Base-by-base conservation (phyloP, 176 grass and related monocot species). In the Aegilops umbellulata region DNA sequence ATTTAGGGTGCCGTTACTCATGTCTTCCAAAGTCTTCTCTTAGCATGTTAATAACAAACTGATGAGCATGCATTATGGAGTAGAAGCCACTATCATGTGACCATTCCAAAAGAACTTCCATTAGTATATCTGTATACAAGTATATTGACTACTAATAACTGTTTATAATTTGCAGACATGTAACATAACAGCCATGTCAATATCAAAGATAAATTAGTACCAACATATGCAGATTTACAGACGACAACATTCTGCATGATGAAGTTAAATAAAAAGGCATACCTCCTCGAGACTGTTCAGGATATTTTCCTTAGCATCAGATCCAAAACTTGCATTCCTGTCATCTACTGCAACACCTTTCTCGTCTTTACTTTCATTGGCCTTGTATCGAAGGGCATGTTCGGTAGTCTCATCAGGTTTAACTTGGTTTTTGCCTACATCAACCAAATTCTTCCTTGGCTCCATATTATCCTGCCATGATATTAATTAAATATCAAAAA, bases 281-380 rank as follows among this genome's bases (percentile, higher is more conserved):
- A 93, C 91, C 91, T 93, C 86, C 60, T 90, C 88, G 29, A 63
- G 9, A 80, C 31, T 57, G 25, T 58, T 64, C 55, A 74, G 51
- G 25, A 70, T 74, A 83, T 25, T 75, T 53, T 85, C 60, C 49
- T 44, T 77, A 64, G 60, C 79, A 58, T 82, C 71, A 83, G 74
- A 70, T 74, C 26, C 67, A 75, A 65, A 58, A 88, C 42, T 67
- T 74, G 78, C 65, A 87, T 78, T 72, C 60, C 78, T 90, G 65
- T 85, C 65, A 78, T 90, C 81, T 2, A 44, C 47, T 35, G 64
- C 53, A 19, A 71, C 46, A 82, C 29, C 83, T 46, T 61, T 82
- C 27, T 77, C 82, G 20, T 71, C 67, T 36, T 36, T 61, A 51
- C 65, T 76, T 66, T 49, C n/a, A 77, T 17, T 65, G 58, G 30